Percentiles rank a stretch among this genome's conserved stretches.
These are phyloP conservation scores for Alisma plantagoaquatica DNA, from an alignment of 106 monocot genomes.

Conservation along the genomic window DNA sequence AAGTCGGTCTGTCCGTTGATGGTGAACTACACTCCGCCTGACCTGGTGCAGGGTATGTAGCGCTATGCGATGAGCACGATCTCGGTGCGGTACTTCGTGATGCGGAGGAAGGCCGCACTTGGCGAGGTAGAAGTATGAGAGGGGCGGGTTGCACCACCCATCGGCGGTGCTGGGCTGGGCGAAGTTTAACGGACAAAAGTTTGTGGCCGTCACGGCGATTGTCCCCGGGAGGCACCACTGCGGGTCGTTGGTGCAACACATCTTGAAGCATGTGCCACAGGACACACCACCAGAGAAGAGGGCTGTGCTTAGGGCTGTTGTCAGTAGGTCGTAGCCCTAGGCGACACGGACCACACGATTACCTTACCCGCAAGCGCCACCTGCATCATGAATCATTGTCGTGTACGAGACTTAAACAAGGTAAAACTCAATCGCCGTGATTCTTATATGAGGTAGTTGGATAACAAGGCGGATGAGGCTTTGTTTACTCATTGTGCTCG, in stretches of 20 bases:
- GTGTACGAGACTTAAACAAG: no score
- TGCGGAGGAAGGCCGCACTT: constrained; percentile 12
- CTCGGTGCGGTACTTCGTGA: constrained; percentile 17
- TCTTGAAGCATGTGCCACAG: constrained; percentile 8
- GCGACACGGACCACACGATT: no score
- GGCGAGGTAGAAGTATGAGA: constrained; percentile 5
- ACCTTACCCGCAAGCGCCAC: no score
- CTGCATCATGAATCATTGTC: no score
- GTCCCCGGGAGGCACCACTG: constrained; percentile 6
- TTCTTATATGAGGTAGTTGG: neutral
- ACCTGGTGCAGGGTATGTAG: constrained; percentile 46
- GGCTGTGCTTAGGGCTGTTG: constrained; percentile 10
- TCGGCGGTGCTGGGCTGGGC: neutral
- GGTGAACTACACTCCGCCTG: constrained; percentile 69
- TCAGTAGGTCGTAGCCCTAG: constrained; percentile 6
- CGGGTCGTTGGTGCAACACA: neutral
- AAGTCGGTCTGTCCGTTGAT: constrained; percentile 80
- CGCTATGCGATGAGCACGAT: constrained; percentile 16
- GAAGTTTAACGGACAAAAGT: constrained; percentile 9
- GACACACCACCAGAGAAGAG: constrained; percentile 2
- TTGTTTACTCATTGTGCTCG: constrained; percentile 66
- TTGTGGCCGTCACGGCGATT: constrained; percentile 13
- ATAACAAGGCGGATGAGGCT: neutral
- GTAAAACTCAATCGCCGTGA: no score
- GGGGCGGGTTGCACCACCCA: constrained; percentile 11